Evolutionary conservation across 257 asterid genomes (phyloP), one percentile per base, ranked within the genome.

Genomic region (Salvia hispanica): DNA sequence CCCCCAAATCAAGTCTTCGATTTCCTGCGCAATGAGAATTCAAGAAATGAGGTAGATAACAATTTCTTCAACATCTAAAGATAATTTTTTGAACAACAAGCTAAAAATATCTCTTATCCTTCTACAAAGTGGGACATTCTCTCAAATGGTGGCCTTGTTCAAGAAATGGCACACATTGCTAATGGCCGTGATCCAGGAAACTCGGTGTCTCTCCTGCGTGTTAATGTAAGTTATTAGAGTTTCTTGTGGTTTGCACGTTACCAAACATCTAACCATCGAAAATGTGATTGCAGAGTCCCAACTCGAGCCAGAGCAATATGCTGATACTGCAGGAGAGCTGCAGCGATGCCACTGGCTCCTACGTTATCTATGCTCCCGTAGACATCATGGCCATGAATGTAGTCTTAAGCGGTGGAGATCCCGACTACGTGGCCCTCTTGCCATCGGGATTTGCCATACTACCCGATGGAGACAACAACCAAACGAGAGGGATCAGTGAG

Each of bases 101-200:
- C 31, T 25, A 25, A 25, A 25, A 25, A 25, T 25, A 25, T 25
- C 31, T 36, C 9, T 7, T 39, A 10, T 2, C 7, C 13, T 1
- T 2, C 0, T 1, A 12, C 7, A 3, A 70, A 92, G 98, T 92
- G 98, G 98, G 98, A 92, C 72, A 92, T 92, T 65, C 96, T 92
- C 6, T 92, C 98, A 6, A 92, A 92, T 42, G 98, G 97, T 12
- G 98, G 95, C 28, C 88, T 89, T 8, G 97, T 89, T 59, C 97
- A 89, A 84, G 98, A 92, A 80, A 89, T 89, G 95, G 96, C 96
- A 1, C 95, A 91, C 57, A 87, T 91, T 18, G 98, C 98, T 11
- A 89, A 87, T 68, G 98, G 98, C 37, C 96, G 91, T 0, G 95
- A 92, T 74, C 96, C 95, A 0, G 95, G 96, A 4, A 92, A 92